A percentile compares a stretch with the other conserved stretches of the same genome.
Conservation (phyloP, 73 alveolate species). For the Uronychia binucleata region DNA sequence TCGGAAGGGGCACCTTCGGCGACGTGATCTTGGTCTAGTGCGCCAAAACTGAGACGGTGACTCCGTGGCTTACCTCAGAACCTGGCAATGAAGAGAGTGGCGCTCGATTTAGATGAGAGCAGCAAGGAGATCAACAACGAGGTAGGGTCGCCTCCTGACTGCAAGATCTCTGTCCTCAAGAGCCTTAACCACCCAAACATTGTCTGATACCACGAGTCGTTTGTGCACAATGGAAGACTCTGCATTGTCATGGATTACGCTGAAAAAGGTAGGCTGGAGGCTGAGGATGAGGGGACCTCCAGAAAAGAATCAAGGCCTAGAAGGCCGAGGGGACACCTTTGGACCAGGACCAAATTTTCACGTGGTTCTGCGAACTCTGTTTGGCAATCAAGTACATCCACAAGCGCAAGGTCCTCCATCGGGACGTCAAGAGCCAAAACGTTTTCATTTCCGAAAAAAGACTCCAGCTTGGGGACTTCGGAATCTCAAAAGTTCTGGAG, state of each 20-base stretch:
- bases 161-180: conserved; percentile 45
- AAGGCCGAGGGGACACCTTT: neutral
- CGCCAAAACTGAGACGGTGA: neutral
- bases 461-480: conserved; percentile 82
- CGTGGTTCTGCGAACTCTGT: conserved; percentile 69
- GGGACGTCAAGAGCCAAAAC: conserved; percentile 77
- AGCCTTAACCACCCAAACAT: conserved; percentile 70
- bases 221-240: conserved; percentile 47
- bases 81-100: conserved; percentile 77
- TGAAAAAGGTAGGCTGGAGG: conserved; percentile 53
- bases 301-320: conserved; percentile 24
- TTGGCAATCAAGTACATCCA: conserved; percentile 75
- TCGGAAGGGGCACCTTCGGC: conserved; percentile 72
- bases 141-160: conserved; percentile 1
- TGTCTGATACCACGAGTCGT: conserved; percentile 67
- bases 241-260: conserved; percentile 81
- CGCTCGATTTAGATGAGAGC: conserved; percentile 47
- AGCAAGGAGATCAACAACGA: conserved; percentile 57
- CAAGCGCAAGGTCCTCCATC: conserved; percentile 67
- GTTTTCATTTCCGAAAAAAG: conserved; percentile 63
- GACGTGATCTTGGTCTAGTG: conserved; percentile 58
- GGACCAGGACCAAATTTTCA: conserved; percentile 41
- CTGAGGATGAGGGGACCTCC: conserved; percentile 41
- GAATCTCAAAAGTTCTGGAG: conserved; percentile 77
- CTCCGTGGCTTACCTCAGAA: conserved; percentile 12